Evolutionary conservation across 306 rosid species (phyloP).

Genomic region (Fragaria vesca): DNA sequence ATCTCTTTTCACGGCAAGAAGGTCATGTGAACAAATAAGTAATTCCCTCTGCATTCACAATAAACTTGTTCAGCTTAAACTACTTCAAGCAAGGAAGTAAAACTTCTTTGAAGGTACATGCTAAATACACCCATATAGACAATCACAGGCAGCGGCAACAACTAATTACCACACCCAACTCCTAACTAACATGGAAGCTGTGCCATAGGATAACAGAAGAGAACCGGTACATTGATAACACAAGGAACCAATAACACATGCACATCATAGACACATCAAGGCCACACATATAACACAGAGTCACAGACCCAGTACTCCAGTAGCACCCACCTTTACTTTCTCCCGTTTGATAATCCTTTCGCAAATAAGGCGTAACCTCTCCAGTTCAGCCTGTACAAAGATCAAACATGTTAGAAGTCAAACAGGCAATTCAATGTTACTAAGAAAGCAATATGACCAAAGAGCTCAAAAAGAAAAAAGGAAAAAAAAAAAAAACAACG

Average conservation of each 20-base stretch:
- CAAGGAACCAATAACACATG: background rate
- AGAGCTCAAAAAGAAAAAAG: background rate
- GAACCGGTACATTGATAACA: background rate
- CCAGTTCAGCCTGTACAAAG: conserved; percentile 82
- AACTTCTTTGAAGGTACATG: background rate
- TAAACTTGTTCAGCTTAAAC: background rate
- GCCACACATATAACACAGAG: background rate
- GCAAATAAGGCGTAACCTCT: conserved; percentile 91
- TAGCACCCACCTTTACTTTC: conserved; percentile 70
- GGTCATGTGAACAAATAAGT: conserved; percentile 81
- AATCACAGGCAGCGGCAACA: background rate
- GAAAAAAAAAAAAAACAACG: no score
- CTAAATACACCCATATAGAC: background rate
- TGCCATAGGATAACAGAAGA: background rate
- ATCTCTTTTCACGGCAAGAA: conserved; percentile 85
- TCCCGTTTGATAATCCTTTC: conserved; percentile 96
- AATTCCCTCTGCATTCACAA: conserved; percentile 73
- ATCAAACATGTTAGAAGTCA: conserved; percentile 21
- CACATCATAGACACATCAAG: background rate
- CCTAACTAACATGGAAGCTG: background rate
- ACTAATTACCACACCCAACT: background rate
- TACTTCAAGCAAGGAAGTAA: background rate
- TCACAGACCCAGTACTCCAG: no score
- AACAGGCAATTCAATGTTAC: conserved; percentile 5
- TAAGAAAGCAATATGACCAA: background rate